Conservation (phyloP, 495 filamentous ascomycete species). For the Xylaria grammica region DNA sequence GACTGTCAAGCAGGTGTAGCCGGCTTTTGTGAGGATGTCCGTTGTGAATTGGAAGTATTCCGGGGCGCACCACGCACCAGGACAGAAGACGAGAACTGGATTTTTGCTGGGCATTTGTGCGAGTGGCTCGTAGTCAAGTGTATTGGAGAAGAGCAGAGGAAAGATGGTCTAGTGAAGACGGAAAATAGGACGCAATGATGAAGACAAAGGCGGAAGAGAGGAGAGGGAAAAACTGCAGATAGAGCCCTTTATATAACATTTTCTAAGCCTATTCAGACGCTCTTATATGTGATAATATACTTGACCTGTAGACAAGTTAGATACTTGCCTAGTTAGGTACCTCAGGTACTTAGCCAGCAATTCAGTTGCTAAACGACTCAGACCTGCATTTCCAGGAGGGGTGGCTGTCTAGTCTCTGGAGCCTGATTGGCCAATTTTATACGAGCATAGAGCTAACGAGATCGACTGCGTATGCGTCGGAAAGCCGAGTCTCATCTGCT, state of each 20-base stretch:
- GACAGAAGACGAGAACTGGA: slow-evolving; percentile 50
- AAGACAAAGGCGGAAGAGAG: not conserved
- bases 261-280: not conserved
- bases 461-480: not conserved
- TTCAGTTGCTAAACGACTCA: not conserved
- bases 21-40: slow-evolving; percentile 38
- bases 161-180: not conserved
- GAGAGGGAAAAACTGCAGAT: not conserved
- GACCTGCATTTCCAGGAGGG: not conserved
- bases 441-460: slow-evolving; percentile 13
- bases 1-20: slow-evolving; percentile 45
- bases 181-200: not conserved
- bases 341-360: too few relatives aligned
- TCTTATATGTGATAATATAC: not conserved
- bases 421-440: slow-evolving; percentile 14
- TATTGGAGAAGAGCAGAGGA: not conserved
- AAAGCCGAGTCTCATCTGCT: slow-evolving; percentile 1
- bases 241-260: slow-evolving; percentile 2
- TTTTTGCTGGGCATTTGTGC: slow-evolving; percentile 22
- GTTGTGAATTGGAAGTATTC: slow-evolving; percentile 41
- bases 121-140: not conserved
- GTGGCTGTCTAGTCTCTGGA: not conserved
- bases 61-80: slow-evolving; percentile 54
- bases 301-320: too few relatives aligned
- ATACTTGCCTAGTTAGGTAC: too few relatives aligned